Base-by-base conservation (phyloP, 2,329 filamentous ascomycete species). In the Pseudopithomyces chartarum region DNA sequence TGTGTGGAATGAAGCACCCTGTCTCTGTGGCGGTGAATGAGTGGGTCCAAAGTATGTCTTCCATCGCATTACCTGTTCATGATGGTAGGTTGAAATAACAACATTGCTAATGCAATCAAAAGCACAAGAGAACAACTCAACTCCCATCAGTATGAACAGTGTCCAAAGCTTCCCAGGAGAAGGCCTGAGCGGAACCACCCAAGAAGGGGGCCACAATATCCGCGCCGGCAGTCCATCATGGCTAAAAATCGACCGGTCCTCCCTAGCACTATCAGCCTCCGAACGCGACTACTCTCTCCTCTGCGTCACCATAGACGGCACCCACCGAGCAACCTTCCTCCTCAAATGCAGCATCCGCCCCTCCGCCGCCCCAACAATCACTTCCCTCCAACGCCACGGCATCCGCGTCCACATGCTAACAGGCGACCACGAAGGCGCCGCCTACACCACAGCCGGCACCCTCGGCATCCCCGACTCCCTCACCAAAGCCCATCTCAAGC, bases 381-480 rank as follows among this genome's bases (percentile, higher is more conserved):
- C 78, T 2, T 78, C 80, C 51, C 79, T 89, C 19, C 72, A 76
- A 1, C 58, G 69, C 3, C 80, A 80, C 15, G 73, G 76, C n/a
- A 81, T 89, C 23, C 59, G 66, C 0, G 74, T 84, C 3, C 82
- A 84, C 56, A 76, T 89, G 43, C 77, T 87, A 36, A 87, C 83
- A 39, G 85, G 86, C 29, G 86, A 88, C 59, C 78, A 83, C 51
- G 66, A 74, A 7, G 70, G 72, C 5, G 80, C 83, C 1, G 84
- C 86, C 6, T 66, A 79, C 29, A 62, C 75, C 13, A 71, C 82
- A n/a, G 85, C 84, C 5, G 54, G 62, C 2, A 44, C 62, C 1
- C 66, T 76, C 26, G 60, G 58, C 36, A 79, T 84, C 43, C 66
- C 75, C 1, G 47, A 55, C 2, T 22, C 46, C 5, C 78, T 83